Conservation (phyloP, 805 yeast species). For the Yarrowia divulgata region DNA sequence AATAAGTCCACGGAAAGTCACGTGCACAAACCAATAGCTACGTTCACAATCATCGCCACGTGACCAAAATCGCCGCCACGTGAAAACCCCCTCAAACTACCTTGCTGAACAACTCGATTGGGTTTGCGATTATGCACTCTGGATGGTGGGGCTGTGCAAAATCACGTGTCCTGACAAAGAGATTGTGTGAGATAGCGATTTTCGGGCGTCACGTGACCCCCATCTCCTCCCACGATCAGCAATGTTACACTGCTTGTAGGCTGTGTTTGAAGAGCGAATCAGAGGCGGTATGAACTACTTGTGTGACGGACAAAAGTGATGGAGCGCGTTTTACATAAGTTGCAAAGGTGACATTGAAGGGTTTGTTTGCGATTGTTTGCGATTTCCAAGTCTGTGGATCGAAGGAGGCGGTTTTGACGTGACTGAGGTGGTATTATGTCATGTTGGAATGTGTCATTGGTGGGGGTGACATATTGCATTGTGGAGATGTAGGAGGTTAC, state of each 20-base stretch:
- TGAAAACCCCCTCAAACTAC: neutral
- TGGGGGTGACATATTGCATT: too few relatives aligned
- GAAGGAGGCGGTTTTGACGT: too few relatives aligned
- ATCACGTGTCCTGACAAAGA: constrained; percentile 1
- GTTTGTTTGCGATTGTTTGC: too few relatives aligned
- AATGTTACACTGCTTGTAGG: neutral
- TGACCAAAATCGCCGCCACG: neutral
- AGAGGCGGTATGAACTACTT: neutral
- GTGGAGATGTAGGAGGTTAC: too few relatives aligned
- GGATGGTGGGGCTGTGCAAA: constrained; percentile 3
- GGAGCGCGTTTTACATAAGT: too few relatives aligned
- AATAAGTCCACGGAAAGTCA: too few relatives aligned
- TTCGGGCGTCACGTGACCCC: neutral
- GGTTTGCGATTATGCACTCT: constrained; percentile 23
- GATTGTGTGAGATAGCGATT: neutral
- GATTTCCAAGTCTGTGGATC: too few relatives aligned
- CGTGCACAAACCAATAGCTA: neutral
- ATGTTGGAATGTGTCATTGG: too few relatives aligned
- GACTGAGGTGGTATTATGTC: too few relatives aligned
- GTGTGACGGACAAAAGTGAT: too few relatives aligned
- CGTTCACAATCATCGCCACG: neutral
- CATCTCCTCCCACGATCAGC: neutral
- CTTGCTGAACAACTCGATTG: neutral
- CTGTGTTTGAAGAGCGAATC: neutral
- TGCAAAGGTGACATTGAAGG: too few relatives aligned